Evolutionary conservation across 2,329 filamentous ascomycete genomes (phyloP), one percentile per base, ranked within the genome.

Genomic region (Thelonectria discophora): DNA sequence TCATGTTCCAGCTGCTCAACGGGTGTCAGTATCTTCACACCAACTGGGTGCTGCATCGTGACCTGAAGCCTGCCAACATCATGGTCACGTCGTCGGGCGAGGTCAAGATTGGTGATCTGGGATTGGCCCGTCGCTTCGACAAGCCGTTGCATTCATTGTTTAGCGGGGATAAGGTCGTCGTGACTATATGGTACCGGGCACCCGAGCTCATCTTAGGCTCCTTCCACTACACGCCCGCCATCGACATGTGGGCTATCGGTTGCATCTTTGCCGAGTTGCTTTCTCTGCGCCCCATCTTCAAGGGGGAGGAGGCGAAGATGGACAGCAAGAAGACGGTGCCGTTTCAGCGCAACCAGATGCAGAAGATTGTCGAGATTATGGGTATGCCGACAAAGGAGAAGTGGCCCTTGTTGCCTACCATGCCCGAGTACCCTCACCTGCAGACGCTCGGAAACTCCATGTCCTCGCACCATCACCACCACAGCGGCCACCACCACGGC

Each of bases 291-390:
- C 95, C 95, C 0, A 98, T 99, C 56, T 99, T 99, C 78, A 99
- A 99, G 75, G 95, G 95, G 0, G 95, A 99, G 74, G 95, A 99
- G 78, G 95, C 95, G 15, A 99, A 99, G 79, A 97, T 98, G 91
- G 95, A 99, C 77, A 92, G 87, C 70, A 99, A 99, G 78, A 98
- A 98, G 80, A 95, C 92, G 0, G 94, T 98, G 0, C 95, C 95
- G 0, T 99, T 99, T 70, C 95, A 99, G 77, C 88, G 94, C 13
- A 97, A 97, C 72, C 95, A 99, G 79, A 98, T 99, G 94, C 93
- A 95, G 74, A 97, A 97, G 79, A 99, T 99, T 70, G 92, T 97
- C 39, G 95, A 99, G 74, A 93, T 99, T 65, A 90, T 99, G 81
- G 95, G 95, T 30, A 81, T 97, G 67, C 95, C 95, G 0, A 92